Evolutionary conservation across 169 alveolate genomes (phyloP), one percentile per base, ranked within the genome.

Genomic region (Cryptosporidium parvum): DNA sequence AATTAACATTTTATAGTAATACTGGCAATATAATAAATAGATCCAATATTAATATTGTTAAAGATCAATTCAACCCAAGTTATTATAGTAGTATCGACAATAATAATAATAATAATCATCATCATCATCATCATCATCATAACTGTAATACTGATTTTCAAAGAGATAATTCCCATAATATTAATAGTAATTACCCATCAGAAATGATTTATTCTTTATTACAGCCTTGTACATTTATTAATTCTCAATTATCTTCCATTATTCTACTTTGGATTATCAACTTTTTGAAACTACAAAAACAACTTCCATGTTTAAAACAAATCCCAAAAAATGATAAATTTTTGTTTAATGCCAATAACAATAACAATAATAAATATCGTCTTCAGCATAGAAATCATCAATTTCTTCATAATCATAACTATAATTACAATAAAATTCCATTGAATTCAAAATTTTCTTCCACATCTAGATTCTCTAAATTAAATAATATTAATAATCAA

Each of bases 1-100:
- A 80, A 42, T 37, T 80, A 16, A 80, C 59, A 26, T 80, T 80
- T 65, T 80, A 80, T 44, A 80, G 42, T 39, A 80, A 65, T 44
- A 14, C 18, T 39, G 89, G 89, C 14, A 37, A 59, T 14, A 45
- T 65, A 26, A 58, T 80, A 8, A 65, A 80, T 39, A 80, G 53
- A 12, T 26, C 68, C 29, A 73, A 73, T 21, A 73, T 73, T 37
- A 35, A 56, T 14, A 52, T 73, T 18, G 33, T 35, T 31, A 65
- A 37, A 33, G 33, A 65, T 37, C 72, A 26, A 37, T 35, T 37
- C 4, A n/a, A 4, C 31, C 33, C 48, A 65, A 33, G 35, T 2
- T 31, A 9, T 42, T 42, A 1, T 42, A 42, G 0, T 39, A 39
- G 33, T 16, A 33, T 12, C 18, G n/a, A 45, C 18, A 16, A 29